Percentiles rank a stretch among this genome's conserved stretches.
These are phyloP conservation scores for Colletotrichum sp. DNA, from an alignment of 2,329 filamentous ascomycete genomes.

Conservation along the genomic window DNA sequence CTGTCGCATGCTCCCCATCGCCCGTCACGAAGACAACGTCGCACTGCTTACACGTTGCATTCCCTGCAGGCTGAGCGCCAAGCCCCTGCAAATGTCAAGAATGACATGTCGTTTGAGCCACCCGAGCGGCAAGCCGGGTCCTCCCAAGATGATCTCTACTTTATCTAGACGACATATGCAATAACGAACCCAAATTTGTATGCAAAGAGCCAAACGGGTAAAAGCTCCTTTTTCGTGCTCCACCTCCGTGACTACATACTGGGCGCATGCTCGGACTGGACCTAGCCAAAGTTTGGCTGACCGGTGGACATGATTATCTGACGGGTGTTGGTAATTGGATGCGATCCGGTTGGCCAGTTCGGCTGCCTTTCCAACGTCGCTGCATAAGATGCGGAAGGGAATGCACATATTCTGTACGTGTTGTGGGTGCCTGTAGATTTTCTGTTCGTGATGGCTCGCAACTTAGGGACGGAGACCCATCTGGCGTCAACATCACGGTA, in stretches of 20 bases:
- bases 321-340: background rate
- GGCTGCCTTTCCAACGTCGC: background rate
- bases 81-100: background rate
- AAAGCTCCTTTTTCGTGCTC: background rate
- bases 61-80: background rate
- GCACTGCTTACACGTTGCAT: background rate
- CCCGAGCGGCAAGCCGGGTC: background rate
- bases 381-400: background rate
- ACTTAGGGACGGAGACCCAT: background rate
- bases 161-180: background rate
- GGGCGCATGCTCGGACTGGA: background rate
- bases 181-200: background rate
- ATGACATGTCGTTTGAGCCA: background rate
- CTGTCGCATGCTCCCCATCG: background rate
- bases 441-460: background rate
- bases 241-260: background rate
- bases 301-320: background rate
- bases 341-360: background rate
- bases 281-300: background rate
- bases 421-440: background rate
- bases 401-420: background rate
- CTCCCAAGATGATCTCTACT: background rate
- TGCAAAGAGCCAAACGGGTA: background rate
- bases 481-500: background rate
- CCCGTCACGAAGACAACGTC: background rate